Conservation (phyloP, 768 basidiomycete genomes). For the Cantharellus anzutake region DNA sequence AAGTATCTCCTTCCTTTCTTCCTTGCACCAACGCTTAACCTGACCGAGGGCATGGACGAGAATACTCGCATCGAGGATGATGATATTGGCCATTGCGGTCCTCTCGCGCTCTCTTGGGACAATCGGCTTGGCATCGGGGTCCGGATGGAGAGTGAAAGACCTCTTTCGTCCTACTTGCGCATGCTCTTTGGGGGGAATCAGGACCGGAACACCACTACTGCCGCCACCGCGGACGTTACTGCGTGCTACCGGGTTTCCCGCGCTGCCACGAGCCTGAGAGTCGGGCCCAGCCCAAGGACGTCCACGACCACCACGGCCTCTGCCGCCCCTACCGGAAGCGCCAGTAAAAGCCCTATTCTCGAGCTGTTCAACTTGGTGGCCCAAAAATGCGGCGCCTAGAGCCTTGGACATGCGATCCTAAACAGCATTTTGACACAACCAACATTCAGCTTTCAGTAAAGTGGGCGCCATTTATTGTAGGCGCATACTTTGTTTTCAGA, state of each 20-base stretch:
- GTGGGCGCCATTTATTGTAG: no score
- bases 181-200: slow-evolving; percentile 5
- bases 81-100: slow-evolving; percentile 8
- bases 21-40: slow-evolving; percentile 66
- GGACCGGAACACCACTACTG: neutral
- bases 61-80: slow-evolving; percentile 69
- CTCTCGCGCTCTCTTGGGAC: slow-evolving; percentile 13
- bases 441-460: no score
- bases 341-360: slow-evolving; percentile 43
- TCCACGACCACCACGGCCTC: slow-evolving; percentile 7
- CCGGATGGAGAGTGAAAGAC: neutral
- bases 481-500: no score
- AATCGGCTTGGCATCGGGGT: neutral
- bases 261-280: neutral
- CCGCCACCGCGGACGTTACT: neutral
- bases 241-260: neutral
- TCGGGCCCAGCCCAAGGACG: slow-evolving; percentile 4
- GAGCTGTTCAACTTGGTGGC: slow-evolving; percentile 74
- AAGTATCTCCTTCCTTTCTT: slow-evolving; percentile 57
- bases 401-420: slow-evolving; percentile 48
- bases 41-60: slow-evolving; percentile 59
- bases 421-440: no score
- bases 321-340: slow-evolving; percentile 26
- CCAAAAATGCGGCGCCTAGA: slow-evolving; percentile 71
- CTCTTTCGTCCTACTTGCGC: slow-evolving; percentile 2